Base-by-base conservation (phyloP, 73 alveolate genomes). In the Stentor roeselii region DNA sequence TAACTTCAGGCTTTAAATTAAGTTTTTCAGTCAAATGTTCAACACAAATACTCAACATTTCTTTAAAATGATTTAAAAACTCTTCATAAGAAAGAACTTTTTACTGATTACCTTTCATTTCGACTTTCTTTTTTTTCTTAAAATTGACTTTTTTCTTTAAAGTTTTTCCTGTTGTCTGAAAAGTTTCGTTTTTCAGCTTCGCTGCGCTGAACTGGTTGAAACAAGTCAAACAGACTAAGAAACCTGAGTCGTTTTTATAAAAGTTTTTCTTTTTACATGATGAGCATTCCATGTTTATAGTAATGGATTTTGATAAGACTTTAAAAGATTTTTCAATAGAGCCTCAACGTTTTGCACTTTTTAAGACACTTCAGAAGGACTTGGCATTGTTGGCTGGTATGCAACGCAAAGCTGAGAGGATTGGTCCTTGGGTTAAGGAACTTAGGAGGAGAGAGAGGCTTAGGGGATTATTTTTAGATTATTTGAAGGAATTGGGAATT, bases 201-300 rank as follows among this genome's bases (percentile, higher is more conserved):
- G 67, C 30, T 50, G 67, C 67, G 6, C 21, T 50, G 67, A 21
- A 6, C 21, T 67, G 80, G 14, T 36, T 67, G 34, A 67, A 67
- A 34, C 80, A 67, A n/a, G 37, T 67, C 27, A 21, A 14, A 32
- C 80, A 67, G 14, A 67, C 80, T 67, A 67, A 67, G 34, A 21
- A 67, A 27, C 80, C 80, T 27, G 80, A 67, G 37, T 36, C 21
- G 37, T 67, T 36, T 40, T 67, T 32, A 67, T 27, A 67, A 34
- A 67, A 67, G 11, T 67, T 32, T 34, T 21, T 67, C 42, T n/a
- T 30, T n/a, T 32, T 21, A 32, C 80, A 67, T 27, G 11, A 14
- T 30, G 34, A 14, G 41, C 80, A 67, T 34, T 67, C 80, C 80
- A 67, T 67, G 67, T 50, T 50, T 50, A 11, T 21, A 50, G 21